These are phyloP conservation scores for Cantharellus cinnabarinus DNA, from an alignment of 768 basidiomycete genomes.

Conservation along the genomic window DNA sequence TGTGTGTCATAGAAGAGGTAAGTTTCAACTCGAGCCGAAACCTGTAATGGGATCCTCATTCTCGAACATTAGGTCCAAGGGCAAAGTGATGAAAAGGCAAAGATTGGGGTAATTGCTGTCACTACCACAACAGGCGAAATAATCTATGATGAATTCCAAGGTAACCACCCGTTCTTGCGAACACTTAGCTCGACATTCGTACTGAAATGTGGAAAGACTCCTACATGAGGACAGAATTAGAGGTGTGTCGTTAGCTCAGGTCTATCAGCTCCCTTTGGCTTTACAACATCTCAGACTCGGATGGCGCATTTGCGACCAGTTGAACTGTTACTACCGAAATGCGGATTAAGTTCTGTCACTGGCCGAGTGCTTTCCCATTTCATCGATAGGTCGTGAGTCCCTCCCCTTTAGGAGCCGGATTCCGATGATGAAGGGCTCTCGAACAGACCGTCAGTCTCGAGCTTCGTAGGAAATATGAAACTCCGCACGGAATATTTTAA, in stretches of 20 bases:
- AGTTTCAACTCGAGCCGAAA: background rate
- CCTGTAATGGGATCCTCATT: constrained; percentile 36
- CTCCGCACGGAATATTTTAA: constrained; percentile 46
- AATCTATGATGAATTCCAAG: constrained; percentile 79
- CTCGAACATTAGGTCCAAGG: constrained; percentile 27
- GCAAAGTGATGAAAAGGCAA: constrained; percentile 25
- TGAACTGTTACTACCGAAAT: constrained; percentile 50
- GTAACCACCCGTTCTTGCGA: constrained; percentile 18
- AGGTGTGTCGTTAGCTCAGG: constrained; percentile 24
- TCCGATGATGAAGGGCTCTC: too few species aligned
- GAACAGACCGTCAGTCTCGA: background rate
- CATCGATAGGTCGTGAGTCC: constrained; percentile 28
- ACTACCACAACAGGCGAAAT: constrained; percentile 84
- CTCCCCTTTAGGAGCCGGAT: too few species aligned
- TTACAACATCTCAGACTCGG: constrained; percentile 36
- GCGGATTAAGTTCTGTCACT: constrained; percentile 43
- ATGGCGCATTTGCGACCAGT: constrained; percentile 68
- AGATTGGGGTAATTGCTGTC: constrained; percentile 55
- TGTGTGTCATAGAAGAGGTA: constrained; percentile 49
- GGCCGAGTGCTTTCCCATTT: constrained; percentile 59
- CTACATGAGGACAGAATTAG: constrained; percentile 72
- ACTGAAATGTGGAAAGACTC: constrained; percentile 30
- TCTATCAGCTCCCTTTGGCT: too few species aligned
- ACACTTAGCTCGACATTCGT: background rate
- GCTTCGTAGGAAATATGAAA: constrained; percentile 1